phyloP scores from a whole-genome alignment of 257 asterid species.

The Solanum tarijense region DNA sequence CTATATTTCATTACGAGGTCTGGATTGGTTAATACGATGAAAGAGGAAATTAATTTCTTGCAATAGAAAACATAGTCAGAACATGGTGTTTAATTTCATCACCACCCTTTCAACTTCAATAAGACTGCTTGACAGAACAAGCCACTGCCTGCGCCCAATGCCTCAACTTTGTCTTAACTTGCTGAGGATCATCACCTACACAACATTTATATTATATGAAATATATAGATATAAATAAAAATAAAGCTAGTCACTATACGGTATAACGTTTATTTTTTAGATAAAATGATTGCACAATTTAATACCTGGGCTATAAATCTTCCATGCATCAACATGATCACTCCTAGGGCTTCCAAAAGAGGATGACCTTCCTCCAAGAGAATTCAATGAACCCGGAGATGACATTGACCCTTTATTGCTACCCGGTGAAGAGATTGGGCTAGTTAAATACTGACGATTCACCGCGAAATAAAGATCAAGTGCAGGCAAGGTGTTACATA shows the following conservation, averaged over 20 bases:
- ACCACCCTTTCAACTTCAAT: background rate
- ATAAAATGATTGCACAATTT: background rate
- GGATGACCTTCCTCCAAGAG: constrained; percentile 11
- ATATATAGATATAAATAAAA: background rate
- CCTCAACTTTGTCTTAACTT: constrained; percentile 54
- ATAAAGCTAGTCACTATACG: too few species aligned
- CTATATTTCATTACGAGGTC: background rate
- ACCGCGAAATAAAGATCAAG: constrained; percentile 78
- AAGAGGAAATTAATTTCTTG: background rate
- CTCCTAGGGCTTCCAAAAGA: constrained; percentile 22
- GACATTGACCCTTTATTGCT: constrained; percentile 2
- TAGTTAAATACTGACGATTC: constrained; percentile 35
- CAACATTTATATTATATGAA: background rate
- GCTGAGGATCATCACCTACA: constrained; percentile 56
- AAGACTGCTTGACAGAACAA: constrained; percentile 56
- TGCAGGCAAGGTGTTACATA: constrained; percentile 71
- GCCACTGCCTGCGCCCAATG: constrained; percentile 82
- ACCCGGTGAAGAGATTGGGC: constrained; percentile 46
- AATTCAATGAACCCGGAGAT: background rate
- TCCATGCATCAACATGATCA: constrained; percentile 14
- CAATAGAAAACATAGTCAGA: background rate
- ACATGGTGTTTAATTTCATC: background rate
- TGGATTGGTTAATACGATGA: background rate
- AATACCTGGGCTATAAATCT: constrained; percentile 23
- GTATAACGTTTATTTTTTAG: too few species aligned